Percentiles rank a stretch among this genome's conserved stretches.
These are phyloP conservation scores for Fusarium tjaetaba DNA, from an alignment of 2,329 filamentous ascomycete species.

Conservation along the genomic window DNA sequence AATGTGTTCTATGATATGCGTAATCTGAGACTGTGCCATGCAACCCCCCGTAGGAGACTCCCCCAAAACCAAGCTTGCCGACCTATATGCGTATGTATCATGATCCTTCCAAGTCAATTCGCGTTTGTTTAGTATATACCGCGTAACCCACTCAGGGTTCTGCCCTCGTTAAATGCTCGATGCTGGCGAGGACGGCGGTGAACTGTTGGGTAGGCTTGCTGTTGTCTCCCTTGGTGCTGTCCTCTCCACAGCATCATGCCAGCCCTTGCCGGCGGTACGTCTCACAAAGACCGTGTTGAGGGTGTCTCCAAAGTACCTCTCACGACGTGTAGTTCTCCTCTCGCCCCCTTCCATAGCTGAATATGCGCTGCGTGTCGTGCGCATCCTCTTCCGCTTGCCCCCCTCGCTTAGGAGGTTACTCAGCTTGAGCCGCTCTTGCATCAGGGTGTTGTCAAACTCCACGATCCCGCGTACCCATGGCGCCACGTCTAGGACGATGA, in stretches of 20 bases:
- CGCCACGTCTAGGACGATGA: constrained; percentile 80
- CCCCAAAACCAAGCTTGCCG: constrained; percentile 4
- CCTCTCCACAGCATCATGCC: constrained; percentile 47
- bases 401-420: constrained; percentile 71
- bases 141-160: constrained; percentile 2
- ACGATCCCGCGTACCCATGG: constrained; percentile 92
- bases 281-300: constrained; percentile 71
- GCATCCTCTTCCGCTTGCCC: constrained; percentile 61
- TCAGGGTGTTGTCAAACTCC: constrained; percentile 76
- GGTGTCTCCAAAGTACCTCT: constrained; percentile 75
- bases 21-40: constrained; percentile 11
- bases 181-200: constrained; percentile 24
- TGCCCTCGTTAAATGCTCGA: constrained; percentile 2
- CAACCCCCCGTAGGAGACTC: constrained; percentile 10
- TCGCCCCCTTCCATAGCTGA: constrained; percentile 81
- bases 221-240: constrained; percentile 21
- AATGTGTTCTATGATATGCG: constrained; percentile 4
- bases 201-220: constrained; percentile 25
- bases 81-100: constrained; percentile 5
- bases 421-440: constrained; percentile 71
- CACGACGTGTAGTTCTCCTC: constrained; percentile 72
- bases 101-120: neutral
- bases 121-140: constrained; percentile 12
- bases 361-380: constrained; percentile 78
- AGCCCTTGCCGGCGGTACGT: constrained; percentile 65